These are phyloP conservation scores for Mucuna pruriens DNA, from an alignment of 306 rosid genomes.

Conservation along the genomic window DNA sequence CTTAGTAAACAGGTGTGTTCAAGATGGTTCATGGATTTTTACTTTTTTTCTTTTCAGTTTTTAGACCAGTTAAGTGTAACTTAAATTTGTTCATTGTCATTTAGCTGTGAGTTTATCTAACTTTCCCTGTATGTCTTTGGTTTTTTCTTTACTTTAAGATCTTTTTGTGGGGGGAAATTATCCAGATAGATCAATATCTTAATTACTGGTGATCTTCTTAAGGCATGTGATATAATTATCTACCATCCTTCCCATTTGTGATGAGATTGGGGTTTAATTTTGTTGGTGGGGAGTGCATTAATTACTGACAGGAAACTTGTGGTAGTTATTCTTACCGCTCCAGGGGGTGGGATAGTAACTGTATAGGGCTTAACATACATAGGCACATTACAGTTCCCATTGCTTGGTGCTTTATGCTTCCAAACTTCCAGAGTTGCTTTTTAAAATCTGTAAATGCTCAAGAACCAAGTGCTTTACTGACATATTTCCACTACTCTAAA, in stretches of 20 bases:
- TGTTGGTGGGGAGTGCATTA: conserved; percentile 7
- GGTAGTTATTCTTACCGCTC: not conserved
- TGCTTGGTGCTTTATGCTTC: not conserved
- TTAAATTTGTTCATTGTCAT: conserved; percentile 22
- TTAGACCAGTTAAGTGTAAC: conserved; percentile 13
- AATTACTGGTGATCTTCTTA: conserved; percentile 15
- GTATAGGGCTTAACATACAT: not conserved
- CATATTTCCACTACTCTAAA: conserved; percentile 5
- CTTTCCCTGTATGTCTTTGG: conserved; percentile 5
- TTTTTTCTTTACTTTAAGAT: conserved; percentile 25
- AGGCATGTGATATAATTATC: conserved; percentile 12
- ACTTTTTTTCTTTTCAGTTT: conserved; percentile 22
- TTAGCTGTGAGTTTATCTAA: conserved; percentile 5
- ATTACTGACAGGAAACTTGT: conserved; percentile 3
- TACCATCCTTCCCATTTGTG: conserved; percentile 25
- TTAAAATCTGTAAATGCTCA: conserved; percentile 2
- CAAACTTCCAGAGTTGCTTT: conserved; percentile 20
- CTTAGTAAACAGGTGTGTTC: conserved; percentile 75
- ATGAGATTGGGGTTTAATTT: conserved; percentile 10
- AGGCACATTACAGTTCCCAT: not conserved
- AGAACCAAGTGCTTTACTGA: conserved; percentile 22
- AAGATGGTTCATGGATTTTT: conserved; percentile 16
- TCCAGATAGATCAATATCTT: conserved; percentile 18
- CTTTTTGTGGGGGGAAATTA: not conserved
- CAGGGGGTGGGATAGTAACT: not conserved